phyloP scores from a whole-genome alignment of 2,329 filamentous ascomycete species.

The Arthrobotrys megalospora region DNA sequence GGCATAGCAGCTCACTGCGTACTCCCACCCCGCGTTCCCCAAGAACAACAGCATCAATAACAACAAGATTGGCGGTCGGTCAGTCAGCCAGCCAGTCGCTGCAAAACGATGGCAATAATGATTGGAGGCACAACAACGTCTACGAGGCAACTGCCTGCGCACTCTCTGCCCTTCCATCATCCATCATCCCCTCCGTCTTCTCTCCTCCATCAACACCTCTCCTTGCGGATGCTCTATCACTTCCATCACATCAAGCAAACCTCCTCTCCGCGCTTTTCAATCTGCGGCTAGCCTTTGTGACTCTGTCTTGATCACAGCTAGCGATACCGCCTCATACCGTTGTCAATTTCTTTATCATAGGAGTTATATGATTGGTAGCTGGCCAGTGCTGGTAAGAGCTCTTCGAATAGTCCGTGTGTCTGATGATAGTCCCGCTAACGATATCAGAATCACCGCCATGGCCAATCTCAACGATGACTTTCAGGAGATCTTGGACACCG shows the following conservation, averaged over 20 bases:
- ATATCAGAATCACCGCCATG: slow-evolving; percentile 10
- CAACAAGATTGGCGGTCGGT: background rate
- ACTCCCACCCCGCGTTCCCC: background rate
- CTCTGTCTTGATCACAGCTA: background rate
- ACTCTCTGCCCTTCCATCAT: background rate
- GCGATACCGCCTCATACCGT: background rate
- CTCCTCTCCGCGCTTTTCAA: background rate
- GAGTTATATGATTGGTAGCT: background rate
- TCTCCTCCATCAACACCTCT: slow-evolving; percentile 6
- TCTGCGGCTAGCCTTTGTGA: background rate
- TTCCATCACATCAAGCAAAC: slow-evolving; percentile 20
- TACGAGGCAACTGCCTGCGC: background rate
- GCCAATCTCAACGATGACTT: slow-evolving; percentile 14
- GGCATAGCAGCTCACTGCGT: background rate
- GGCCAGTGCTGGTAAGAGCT: slow-evolving; percentile 12
- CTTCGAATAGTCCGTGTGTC: background rate
- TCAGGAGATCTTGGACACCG: slow-evolving; percentile 13
- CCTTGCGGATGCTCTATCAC: slow-evolving; percentile 34
- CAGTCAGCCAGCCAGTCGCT: background rate
- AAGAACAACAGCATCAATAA: background rate
- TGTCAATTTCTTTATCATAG: background rate
- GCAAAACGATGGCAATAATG: slow-evolving; percentile 2
- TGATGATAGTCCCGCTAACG: background rate
- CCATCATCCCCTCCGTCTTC: background rate
- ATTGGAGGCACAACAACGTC: background rate